A percentile compares a stretch with the other conserved stretches of the same genome.
phyloP scores from a whole-genome alignment of 345 rosid genomes.

The Mallotus nudiflorus region DNA sequence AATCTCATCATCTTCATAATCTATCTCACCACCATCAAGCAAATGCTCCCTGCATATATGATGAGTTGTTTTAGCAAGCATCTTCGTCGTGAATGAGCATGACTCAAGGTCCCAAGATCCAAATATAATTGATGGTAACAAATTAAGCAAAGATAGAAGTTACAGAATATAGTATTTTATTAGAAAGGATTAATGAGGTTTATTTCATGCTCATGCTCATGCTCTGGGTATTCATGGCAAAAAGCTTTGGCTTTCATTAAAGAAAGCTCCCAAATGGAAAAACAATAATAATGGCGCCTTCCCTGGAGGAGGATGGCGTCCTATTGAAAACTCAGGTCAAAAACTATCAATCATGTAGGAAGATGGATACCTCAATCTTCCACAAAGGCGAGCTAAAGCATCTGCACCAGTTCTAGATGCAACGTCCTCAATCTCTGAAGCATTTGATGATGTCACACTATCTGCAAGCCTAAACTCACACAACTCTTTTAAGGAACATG shows the following conservation, averaged over 20 bases:
- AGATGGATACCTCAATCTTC: constrained; percentile 65
- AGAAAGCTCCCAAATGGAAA: background rate
- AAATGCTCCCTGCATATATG: constrained; percentile 67
- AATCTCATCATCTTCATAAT: constrained; percentile 41
- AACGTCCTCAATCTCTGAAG: constrained; percentile 73
- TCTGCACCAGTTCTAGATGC: constrained; percentile 82
- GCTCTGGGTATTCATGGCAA: too few species aligned
- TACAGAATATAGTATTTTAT: too few species aligned
- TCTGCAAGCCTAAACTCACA: constrained; percentile 95
- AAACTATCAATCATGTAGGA: background rate
- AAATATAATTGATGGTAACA: too few species aligned
- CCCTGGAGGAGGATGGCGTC: background rate
- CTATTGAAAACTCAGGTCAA: background rate
- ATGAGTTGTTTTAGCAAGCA: background rate
- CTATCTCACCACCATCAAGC: constrained; percentile 41
- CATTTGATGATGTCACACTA: constrained; percentile 62
- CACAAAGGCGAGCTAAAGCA: constrained; percentile 92
- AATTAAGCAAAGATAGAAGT: background rate
- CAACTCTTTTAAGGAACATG: constrained; percentile 87
- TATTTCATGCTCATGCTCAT: too few species aligned
- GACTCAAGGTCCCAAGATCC: too few species aligned
- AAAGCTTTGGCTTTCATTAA: background rate
- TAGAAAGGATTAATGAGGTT: too few species aligned
- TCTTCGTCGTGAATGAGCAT: too few species aligned
- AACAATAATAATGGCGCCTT: background rate